Base-by-base conservation (phyloP, 495 filamentous ascomycete genomes). In the Trichoderma asperelloides region DNA sequence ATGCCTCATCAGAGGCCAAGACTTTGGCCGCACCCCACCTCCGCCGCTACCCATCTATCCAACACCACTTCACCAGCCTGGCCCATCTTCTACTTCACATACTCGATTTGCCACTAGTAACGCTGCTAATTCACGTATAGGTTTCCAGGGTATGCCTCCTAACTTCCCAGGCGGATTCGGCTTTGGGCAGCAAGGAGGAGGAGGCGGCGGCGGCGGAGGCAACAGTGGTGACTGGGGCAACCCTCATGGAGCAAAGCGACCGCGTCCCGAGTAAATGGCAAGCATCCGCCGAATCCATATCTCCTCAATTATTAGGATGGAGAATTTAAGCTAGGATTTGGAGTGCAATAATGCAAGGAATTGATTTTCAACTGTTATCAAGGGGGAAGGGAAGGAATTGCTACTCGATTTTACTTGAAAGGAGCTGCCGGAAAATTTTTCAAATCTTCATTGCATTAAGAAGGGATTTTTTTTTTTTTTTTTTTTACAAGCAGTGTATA, bases 231-330 rank as follows among this genome's bases (percentile, higher is more conserved):
- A 83, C 70, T 51, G 74, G 70, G 90, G 90, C 86, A 95, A 96
- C 71, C 91, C 92, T 0, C 92, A 96, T 70, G 90, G 90, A 33
- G 86, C 89, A 11, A 96, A 96, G 76, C 84, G 90, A 66, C 88
- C 88, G 68, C 85, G 90, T 65, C 72, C 74, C 21, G 77, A 78
- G 70, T 78, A 77, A 73, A 57, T 6, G 65, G 30, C 37, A 16
- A 23, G 12, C 4, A 23, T 62, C 3, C 15, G 25, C 23, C 11
- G 4, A 23, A 27, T 13, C 12, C 11, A 49, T 9, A 21, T n/a
- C 43, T 16, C 47, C 9, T n/a, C 4, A 3, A 39, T 41, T 18
- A 41, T n/a, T n/a, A 43, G n/a, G 62, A 39, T 43, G 30, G 15
- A 63, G 0, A 27, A 25, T n/a, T 7, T 28, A 18, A 33, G 16